phyloP scores from a whole-genome alignment of 2,329 filamentous ascomycete species.

The Ceratocystis papillata region DNA sequence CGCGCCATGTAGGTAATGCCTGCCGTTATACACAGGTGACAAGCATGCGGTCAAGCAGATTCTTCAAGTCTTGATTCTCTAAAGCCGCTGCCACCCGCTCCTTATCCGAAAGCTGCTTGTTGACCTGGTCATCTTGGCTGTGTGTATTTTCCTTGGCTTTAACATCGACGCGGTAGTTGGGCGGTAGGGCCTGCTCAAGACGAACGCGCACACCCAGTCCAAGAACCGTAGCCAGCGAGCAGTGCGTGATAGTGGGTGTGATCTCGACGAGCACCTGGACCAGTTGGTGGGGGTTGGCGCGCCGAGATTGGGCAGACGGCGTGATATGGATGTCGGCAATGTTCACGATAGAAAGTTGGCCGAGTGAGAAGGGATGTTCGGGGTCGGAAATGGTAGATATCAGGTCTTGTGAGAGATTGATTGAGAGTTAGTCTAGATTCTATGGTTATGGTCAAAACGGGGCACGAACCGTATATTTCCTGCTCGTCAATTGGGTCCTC shows the following conservation, averaged over 20 bases:
- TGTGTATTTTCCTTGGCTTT: constrained; percentile 95
- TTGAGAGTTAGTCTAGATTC: background rate
- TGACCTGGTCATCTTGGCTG: constrained; percentile 85
- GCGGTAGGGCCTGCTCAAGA: constrained; percentile 79
- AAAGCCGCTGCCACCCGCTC: constrained; percentile 89
- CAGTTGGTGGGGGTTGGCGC: constrained; percentile 43
- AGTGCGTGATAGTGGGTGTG: constrained; percentile 94
- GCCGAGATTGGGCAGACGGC: constrained; percentile 32
- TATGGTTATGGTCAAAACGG: constrained; percentile 1
- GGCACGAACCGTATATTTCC: constrained; percentile 72
- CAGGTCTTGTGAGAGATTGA: constrained; percentile 46
- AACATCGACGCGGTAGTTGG: constrained; percentile 85
- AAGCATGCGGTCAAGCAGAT: constrained; percentile 86
- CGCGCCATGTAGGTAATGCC: background rate
- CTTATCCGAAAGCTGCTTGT: constrained; percentile 94
- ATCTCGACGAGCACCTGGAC: constrained; percentile 75
- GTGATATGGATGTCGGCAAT: constrained; percentile 82
- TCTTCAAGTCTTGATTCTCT: constrained; percentile 84
- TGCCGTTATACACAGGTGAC: constrained; percentile 51
- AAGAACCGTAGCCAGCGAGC: constrained; percentile 90
- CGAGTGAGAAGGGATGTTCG: constrained; percentile 88
- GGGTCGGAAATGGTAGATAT: constrained; percentile 93
- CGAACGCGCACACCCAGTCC: constrained; percentile 85
- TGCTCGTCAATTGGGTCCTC: constrained; percentile 85
- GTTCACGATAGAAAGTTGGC: constrained; percentile 87